Conservation (phyloP, 2,329 filamentous ascomycete species). For the Diaporthe batatas region DNA sequence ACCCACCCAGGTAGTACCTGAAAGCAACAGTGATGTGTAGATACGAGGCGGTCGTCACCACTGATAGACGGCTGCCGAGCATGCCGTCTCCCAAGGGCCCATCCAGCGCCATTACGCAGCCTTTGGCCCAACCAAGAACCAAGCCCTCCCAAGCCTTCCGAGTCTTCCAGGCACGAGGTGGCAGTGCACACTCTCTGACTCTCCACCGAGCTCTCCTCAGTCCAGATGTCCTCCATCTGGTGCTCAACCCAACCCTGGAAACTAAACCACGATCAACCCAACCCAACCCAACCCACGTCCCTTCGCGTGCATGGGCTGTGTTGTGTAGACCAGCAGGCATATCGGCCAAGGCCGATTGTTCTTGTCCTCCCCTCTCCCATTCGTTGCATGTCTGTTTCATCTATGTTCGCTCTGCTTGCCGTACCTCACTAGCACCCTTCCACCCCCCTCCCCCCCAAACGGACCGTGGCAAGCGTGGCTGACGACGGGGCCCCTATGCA, state of each 20-base stretch:
- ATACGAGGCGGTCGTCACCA: constrained; percentile 18
- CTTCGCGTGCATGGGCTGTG: constrained; percentile 3
- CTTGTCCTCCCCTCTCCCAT: constrained; percentile 15
- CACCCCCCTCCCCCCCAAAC: no score
- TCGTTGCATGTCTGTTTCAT: constrained; percentile 34
- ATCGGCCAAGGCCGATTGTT: constrained; percentile 12
- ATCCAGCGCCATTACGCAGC: constrained; percentile 17
- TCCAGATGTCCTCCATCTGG: no score
- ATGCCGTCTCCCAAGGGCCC: not conserved
- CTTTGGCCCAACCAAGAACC: constrained; percentile 26
- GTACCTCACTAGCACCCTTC: constrained; percentile 7
- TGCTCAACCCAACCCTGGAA: not conserved
- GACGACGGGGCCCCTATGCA: constrained; percentile 26
- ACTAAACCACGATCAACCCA: not conserved
- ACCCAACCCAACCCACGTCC: not conserved
- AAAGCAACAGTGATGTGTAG: not conserved
- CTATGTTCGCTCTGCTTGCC: constrained; percentile 29
- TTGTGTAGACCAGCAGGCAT: constrained; percentile 18
- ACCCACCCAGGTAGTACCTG: not conserved
- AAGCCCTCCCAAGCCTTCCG: constrained; percentile 28
- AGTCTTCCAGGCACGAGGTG: constrained; percentile 29
- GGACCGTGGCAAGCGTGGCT: no score
- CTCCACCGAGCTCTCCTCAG: constrained; percentile 2
- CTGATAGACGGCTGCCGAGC: not conserved
- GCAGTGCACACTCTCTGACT: not conserved